phyloP scores from a whole-genome alignment of 1,284 basidiomycete genomes.

The Cutaneotrichosporon cyanovorans region DNA sequence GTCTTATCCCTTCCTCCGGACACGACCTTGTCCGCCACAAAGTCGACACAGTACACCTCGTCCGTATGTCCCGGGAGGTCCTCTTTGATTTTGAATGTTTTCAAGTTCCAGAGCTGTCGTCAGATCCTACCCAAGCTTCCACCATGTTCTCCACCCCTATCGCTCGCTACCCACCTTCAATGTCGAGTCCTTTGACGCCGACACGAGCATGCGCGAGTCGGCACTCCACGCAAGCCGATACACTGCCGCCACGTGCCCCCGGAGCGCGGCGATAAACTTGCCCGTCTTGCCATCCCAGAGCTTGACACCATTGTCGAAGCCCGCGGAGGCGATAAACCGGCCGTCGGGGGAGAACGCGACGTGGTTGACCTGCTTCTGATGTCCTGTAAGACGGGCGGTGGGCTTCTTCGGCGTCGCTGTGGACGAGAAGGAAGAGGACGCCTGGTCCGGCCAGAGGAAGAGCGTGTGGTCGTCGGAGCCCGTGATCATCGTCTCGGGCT shows the following conservation, averaged over 20 bases:
- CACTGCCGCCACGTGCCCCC: conserved; percentile 90
- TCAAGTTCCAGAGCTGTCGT: conserved; percentile 80
- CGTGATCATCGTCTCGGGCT: conserved; percentile 78
- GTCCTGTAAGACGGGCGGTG: conserved; percentile 78
- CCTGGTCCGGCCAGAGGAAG: conserved; percentile 70
- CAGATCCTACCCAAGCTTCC: background rate
- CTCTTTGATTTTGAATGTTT: conserved; percentile 84
- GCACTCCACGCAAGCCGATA: conserved; percentile 93
- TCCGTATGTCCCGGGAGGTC: conserved; percentile 95
- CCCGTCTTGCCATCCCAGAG: conserved; percentile 92
- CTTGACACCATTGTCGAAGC: conserved; percentile 86
- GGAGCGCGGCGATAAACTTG: conserved; percentile 78
- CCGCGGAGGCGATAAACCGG: conserved; percentile 79
- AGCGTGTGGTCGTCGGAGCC: conserved; percentile 93
- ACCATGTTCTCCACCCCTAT: no score
- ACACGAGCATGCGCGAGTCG: conserved; percentile 83
- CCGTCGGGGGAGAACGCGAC: conserved; percentile 95
- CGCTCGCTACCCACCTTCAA: conserved; percentile 65
- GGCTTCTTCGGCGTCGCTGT: conserved; percentile 62
- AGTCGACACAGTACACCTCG: conserved; percentile 98
- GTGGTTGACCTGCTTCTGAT: conserved; percentile 92
- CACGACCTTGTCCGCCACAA: conserved; percentile 94
- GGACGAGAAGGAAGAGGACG: conserved; percentile 51
- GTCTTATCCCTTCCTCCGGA: conserved; percentile 70
- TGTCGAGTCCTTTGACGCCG: conserved; percentile 91